These are phyloP conservation scores for Shiraia bambusicola DNA, from an alignment of 2,329 filamentous ascomycete genomes.

Conservation along the genomic window DNA sequence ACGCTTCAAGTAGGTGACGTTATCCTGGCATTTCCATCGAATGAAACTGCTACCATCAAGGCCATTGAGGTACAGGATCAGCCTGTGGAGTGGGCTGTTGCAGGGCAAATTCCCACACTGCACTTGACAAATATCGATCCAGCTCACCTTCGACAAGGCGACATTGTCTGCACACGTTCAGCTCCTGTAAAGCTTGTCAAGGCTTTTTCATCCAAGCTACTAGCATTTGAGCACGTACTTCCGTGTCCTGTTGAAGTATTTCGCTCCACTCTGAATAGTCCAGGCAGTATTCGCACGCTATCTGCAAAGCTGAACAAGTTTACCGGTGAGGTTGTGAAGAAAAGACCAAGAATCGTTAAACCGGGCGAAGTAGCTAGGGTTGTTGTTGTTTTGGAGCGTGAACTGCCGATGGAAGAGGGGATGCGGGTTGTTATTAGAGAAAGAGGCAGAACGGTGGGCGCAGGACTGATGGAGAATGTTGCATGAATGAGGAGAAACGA, in stretches of 20 bases:
- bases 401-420: constrained; percentile 77
- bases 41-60: constrained; percentile 78
- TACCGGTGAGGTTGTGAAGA: constrained; percentile 74
- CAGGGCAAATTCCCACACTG: constrained; percentile 84
- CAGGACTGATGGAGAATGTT: constrained; percentile 71
- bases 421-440: constrained; percentile 78
- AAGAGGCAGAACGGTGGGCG: constrained; percentile 81
- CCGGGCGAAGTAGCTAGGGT: constrained; percentile 77
- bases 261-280: constrained; percentile 75
- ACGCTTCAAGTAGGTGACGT: constrained; percentile 81
- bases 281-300: constrained; percentile 72
- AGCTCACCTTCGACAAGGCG: constrained; percentile 73
- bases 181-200: constrained; percentile 70
- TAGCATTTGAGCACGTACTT: constrained; percentile 86
- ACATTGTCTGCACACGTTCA: constrained; percentile 75
- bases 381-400: constrained; percentile 69
- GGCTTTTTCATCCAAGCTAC: constrained; percentile 76
- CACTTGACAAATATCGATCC: constrained; percentile 83
- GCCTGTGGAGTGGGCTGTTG: constrained; percentile 82
- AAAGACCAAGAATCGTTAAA: constrained; percentile 80
- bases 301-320: constrained; percentile 75
- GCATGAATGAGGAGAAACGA: constrained; percentile 6
- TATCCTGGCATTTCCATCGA: constrained; percentile 76
- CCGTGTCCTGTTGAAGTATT: constrained; percentile 90
- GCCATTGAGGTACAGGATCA: constrained; percentile 75